These are phyloP conservation scores for Noccaea caerulescens DNA, from an alignment of 345 rosid species.

Conservation along the genomic window DNA sequence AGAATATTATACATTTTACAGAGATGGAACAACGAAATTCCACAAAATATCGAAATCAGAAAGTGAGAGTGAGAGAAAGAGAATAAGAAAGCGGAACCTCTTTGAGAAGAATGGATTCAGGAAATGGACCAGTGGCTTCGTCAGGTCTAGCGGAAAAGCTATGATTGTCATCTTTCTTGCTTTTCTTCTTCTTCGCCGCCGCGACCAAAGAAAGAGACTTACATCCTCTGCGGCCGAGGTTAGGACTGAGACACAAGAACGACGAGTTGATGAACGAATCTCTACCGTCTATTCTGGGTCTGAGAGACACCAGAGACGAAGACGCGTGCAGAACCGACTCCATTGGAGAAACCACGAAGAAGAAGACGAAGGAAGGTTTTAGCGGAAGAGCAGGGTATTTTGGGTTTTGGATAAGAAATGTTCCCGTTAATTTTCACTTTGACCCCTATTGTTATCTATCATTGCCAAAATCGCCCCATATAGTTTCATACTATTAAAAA, in stretches of 20 bases:
- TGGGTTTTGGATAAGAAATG: conserved; percentile 42
- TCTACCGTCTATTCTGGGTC: conserved; percentile 24
- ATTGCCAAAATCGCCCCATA: not conserved
- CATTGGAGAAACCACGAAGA: conserved; percentile 46
- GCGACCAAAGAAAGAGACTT: conserved; percentile 44
- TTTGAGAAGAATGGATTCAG: conserved; percentile 87
- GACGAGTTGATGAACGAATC: conserved; percentile 32
- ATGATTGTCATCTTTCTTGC: conserved; percentile 57
- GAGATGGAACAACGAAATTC: not conserved
- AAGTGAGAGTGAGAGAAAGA: not conserved
- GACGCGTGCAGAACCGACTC: conserved; percentile 54
- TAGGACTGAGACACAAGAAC: conserved; percentile 18
- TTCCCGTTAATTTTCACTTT: not conserved
- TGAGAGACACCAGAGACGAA: conserved; percentile 41
- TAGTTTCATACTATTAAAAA: not conserved
- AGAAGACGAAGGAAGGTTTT: conserved; percentile 20
- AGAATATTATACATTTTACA: not conserved
- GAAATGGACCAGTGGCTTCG: conserved; percentile 75
- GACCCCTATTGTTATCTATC: conserved; percentile 8
- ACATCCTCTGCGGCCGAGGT: conserved; percentile 46
- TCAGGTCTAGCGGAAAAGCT: conserved; percentile 61
- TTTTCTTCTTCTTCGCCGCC: conserved; percentile 56
- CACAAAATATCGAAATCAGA: conserved; percentile 1
- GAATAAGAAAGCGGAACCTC: conserved; percentile 48
- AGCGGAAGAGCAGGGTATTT: not conserved